Conservation (phyloP, 345 rosid genomes). For the Geranium rotundifolium region DNA sequence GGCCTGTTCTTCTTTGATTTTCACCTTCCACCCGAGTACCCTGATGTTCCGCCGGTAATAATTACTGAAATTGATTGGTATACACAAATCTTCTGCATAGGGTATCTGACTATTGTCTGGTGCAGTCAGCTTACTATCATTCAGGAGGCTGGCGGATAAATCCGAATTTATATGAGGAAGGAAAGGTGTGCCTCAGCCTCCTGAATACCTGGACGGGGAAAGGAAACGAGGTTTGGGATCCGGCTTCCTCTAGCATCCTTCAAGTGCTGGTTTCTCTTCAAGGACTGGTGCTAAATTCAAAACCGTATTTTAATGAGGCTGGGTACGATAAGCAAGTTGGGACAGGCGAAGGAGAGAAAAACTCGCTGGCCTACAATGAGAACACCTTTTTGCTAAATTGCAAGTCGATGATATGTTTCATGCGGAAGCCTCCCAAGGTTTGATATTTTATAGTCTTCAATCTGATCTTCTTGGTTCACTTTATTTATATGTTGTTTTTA, state of each 20-base stretch:
- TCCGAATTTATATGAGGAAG: constrained; percentile 91
- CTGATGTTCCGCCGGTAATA: constrained; percentile 80
- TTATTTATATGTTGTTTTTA: background rate
- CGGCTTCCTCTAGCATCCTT: constrained; percentile 87
- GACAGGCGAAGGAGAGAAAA: constrained; percentile 96
- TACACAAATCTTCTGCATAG: background rate
- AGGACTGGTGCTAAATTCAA: constrained; percentile 90
- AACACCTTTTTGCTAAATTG: constrained; percentile 84
- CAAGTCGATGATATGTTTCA: constrained; percentile 89
- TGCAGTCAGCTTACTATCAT: constrained; percentile 89
- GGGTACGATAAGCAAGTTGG: constrained; percentile 92
- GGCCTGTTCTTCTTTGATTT: constrained; percentile 97
- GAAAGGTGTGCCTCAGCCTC: constrained; percentile 98
- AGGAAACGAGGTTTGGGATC: constrained; percentile 97
- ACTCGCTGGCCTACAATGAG: constrained; percentile 81
- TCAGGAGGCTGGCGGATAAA: constrained; percentile 98
- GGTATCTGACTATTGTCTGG: constrained; percentile 11
- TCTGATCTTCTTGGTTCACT: constrained; percentile 1
- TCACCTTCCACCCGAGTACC: constrained; percentile 81
- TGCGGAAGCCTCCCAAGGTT: constrained; percentile 83
- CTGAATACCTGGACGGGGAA: constrained; percentile 94
- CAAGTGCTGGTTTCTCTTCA: constrained; percentile 97
- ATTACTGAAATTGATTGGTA: constrained; percentile 6
- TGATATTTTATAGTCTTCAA: constrained; percentile 14
- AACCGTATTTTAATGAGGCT: constrained; percentile 97